These are phyloP conservation scores for Fusarium verrucosum DNA, from an alignment of 2,329 filamentous ascomycete genomes.

Conservation along the genomic window DNA sequence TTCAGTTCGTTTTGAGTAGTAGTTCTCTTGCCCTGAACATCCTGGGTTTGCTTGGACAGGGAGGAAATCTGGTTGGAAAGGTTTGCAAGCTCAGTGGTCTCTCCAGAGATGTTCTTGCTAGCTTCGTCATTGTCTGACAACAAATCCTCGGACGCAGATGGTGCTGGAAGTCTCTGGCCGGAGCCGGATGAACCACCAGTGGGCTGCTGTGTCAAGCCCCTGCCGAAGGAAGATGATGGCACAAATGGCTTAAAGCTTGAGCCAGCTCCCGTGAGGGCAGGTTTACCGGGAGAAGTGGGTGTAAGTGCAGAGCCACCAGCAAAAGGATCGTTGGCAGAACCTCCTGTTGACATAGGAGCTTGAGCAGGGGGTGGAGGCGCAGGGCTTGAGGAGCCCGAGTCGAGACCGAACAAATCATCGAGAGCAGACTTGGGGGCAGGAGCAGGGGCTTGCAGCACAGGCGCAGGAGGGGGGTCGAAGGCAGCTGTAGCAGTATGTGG, in stretches of 20 bases:
- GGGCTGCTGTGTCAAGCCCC: constrained; percentile 77
- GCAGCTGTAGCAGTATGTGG: constrained; percentile 62
- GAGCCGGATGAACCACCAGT: constrained; percentile 68
- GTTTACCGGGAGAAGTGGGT: constrained; percentile 64
- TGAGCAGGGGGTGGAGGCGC: constrained; percentile 67
- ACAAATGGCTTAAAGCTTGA: constrained; percentile 86
- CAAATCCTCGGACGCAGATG: constrained; percentile 77
- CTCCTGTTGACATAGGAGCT: constrained; percentile 74
- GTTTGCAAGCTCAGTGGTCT: constrained; percentile 93
- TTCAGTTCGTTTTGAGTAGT: constrained; percentile 83
- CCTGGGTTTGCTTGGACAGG: constrained; percentile 92
- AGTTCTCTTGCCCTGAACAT: constrained; percentile 83
- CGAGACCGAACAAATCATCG: constrained; percentile 93
- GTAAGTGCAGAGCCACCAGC: constrained; percentile 57
- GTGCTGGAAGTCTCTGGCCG: constrained; percentile 48
- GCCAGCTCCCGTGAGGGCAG: constrained; percentile 56
- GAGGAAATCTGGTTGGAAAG: constrained; percentile 95
- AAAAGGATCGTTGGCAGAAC: constrained; percentile 75
- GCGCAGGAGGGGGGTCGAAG: constrained; percentile 59
- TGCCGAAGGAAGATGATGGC: constrained; percentile 91
- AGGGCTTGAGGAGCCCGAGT: constrained; percentile 66
- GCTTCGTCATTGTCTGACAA: constrained; percentile 92
- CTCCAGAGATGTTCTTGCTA: constrained; percentile 85
- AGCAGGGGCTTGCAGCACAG: constrained; percentile 50
- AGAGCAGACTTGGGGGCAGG: constrained; percentile 79